phyloP scores from a whole-genome alignment of 305 asterid genomes.

The Fraxinus sp. region DNA sequence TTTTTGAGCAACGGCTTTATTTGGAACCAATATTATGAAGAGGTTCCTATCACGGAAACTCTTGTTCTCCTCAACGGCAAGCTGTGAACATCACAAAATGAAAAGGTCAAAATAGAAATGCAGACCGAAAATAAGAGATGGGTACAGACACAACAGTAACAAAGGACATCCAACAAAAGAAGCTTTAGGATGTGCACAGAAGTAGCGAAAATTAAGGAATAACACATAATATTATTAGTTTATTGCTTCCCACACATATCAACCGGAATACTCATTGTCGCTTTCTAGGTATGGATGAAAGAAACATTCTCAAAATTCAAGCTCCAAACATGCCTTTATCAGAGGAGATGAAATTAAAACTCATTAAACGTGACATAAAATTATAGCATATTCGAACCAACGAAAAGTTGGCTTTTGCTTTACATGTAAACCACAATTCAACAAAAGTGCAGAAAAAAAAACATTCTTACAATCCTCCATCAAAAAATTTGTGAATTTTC shows the following conservation, averaged over 20 bases:
- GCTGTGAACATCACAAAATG: conserved; percentile 38
- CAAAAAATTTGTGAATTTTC: neutral
- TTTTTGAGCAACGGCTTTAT: conserved; percentile 62
- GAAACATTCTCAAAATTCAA: neutral
- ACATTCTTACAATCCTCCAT: neutral
- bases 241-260: neutral
- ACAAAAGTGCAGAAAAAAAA: neutral
- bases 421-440: neutral
- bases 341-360: neutral
- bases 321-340: neutral
- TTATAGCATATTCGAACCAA: neutral
- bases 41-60: conserved; percentile 68
- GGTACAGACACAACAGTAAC: neutral
- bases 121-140: neutral
- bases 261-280: neutral
- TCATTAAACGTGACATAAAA: neutral
- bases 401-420: neutral
- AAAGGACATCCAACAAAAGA: neutral
- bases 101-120: neutral
- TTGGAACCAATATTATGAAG: conserved; percentile 69
- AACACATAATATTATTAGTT: neutral
- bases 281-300: neutral
- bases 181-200: neutral
- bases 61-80: conserved; percentile 74
- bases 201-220: neutral